Evolutionary conservation across 179 eudicot genomes (phyloP).

Genomic region (Beta corolliflora): DNA sequence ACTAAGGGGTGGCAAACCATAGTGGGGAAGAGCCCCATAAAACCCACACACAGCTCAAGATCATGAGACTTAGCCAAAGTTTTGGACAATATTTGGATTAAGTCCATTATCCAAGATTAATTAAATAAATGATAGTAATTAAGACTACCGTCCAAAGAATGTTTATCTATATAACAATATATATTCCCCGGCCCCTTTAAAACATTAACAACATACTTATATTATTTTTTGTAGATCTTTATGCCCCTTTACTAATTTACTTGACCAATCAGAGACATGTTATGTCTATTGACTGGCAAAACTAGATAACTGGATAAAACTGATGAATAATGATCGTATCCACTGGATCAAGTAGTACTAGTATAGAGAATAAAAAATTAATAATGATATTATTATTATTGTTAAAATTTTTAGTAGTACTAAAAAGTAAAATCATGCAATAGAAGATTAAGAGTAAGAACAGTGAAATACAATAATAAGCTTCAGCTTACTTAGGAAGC

Average conservation of each 20-base stretch:
- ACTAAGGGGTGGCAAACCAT: slow-evolving; percentile 9
- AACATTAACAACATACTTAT: too few species aligned
- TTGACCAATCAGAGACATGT: not conserved
- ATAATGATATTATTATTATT: not conserved
- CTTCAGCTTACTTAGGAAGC: slow-evolving; percentile 1
- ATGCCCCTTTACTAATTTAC: too few species aligned
- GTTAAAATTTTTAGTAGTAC: not conserved
- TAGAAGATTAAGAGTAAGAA: not conserved
- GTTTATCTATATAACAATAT: too few species aligned
- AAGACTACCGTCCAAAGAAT: not conserved
- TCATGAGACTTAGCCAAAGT: slow-evolving; percentile 5
- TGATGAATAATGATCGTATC: slow-evolving; percentile 12
- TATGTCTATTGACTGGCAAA: not conserved
- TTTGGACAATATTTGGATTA: slow-evolving; percentile 18
- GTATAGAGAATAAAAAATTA: not conserved
- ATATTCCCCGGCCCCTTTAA: too few species aligned
- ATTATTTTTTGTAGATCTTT: too few species aligned
- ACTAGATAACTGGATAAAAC: slow-evolving; percentile 13
- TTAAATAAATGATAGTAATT: not conserved
- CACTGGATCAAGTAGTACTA: slow-evolving; percentile 17
- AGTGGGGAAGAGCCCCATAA: slow-evolving; percentile 8
- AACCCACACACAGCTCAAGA: slow-evolving; percentile 28
- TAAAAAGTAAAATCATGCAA: not conserved
- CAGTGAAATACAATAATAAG: not conserved
- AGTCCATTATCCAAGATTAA: slow-evolving; percentile 8